Conservation (phyloP, 108 stramenopile genomes). For the Poteriospumella lacustris region DNA sequence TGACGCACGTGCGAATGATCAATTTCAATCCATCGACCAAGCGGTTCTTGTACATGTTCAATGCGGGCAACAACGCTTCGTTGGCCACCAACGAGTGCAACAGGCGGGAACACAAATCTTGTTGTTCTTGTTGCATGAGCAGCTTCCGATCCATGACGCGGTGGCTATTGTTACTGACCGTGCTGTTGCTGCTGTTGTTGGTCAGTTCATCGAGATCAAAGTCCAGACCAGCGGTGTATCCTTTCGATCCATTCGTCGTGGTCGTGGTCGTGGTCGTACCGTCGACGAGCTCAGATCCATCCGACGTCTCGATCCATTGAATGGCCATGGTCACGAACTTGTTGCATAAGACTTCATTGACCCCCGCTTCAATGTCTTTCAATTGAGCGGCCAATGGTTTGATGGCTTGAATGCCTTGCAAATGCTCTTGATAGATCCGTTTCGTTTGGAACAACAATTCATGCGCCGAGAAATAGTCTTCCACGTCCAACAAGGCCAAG, state of each 20-base stretch:
- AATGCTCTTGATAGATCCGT: constrained; percentile 1
- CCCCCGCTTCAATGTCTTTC: not conserved
- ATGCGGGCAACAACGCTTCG: not conserved
- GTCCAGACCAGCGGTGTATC: no score
- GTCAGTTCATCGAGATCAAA: no score
- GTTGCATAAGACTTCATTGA: not conserved
- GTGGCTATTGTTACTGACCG: not conserved
- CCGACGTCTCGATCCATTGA: not conserved
- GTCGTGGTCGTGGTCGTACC: not conserved
- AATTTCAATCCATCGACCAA: not conserved
- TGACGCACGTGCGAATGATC: constrained; percentile 15
- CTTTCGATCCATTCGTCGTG: no score
- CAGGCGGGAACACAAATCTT: not conserved
- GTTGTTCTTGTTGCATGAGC: not conserved
- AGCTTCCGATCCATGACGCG: not conserved
- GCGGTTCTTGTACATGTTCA: not conserved
- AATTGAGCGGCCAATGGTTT: not conserved
- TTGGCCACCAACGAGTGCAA: not conserved
- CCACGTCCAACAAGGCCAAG: not conserved
- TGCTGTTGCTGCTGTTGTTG: not conserved
- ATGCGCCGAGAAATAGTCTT: constrained; percentile 12
- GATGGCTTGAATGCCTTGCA: not conserved
- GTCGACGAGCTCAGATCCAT: not conserved
- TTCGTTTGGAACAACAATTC: not conserved
- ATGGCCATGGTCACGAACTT: constrained; percentile 16